Evolutionary conservation across 371 early-diverging fungal species (phyloP), one percentile per base, ranked within the genome.

Genomic region (Mortierella sp.): DNA sequence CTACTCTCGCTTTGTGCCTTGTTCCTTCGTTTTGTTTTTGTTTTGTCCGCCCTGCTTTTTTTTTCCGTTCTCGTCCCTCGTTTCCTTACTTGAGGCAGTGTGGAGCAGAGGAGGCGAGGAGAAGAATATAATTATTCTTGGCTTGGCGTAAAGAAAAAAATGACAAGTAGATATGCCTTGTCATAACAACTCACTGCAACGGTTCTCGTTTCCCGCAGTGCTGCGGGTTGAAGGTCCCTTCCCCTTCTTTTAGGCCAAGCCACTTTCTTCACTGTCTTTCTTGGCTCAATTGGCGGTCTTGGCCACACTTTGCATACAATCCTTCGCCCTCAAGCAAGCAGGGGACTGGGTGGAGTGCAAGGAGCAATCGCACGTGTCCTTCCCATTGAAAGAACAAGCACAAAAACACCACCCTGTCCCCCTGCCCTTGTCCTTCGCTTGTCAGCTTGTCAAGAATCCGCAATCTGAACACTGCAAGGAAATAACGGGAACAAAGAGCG

Each of bases 211-310:
- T 37, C 67, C 67, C 67, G 67, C 67, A 64, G 67, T 21, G 24
- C 67, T 64, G 64, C 37, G 64, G 64, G 64, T 34, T 64, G 34
- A 37, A 64, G 64, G 34, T 64, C 64, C 54, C 53, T 24, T 16
- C 1, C 19, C 51, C 14, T 26, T 8, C 34, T 34, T 37, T 9
- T 37, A 10, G 37, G 37, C 40, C 37, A 64, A 61, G 61, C 67
- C 67, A 34, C 40, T 57, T 26, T 57, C 26, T 9, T 53, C 53
- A n/a, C 26, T 55, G n/a, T 26, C 21, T 0, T 16, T 28, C 16
- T 37, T 64, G 50, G 50, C 50, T 64, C 67, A 5, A 0, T 40
- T 64, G 67, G 37, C 37, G 0, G 40, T 37, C 19, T 6, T 64
- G 64, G 67, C 67, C 67, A 21, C 64, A 50, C 14, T 50, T 59